A percentile compares a stretch with the other conserved stretches of the same genome.
Conservation (phyloP, 805 yeast genomes). For the Pichia nanzhaoensis region DNA sequence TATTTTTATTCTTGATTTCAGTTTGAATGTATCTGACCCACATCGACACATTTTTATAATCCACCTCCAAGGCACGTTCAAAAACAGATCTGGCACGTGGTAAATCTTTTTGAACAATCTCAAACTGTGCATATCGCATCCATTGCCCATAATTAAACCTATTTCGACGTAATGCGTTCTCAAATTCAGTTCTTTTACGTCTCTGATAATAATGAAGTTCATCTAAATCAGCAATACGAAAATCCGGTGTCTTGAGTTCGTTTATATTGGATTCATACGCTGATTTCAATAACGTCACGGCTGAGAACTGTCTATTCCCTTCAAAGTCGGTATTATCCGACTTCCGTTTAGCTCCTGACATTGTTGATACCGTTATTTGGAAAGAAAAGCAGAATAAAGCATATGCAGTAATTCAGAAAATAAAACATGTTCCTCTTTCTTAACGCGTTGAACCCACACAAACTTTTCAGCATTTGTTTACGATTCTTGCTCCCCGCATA, state of each 20-base stretch:
- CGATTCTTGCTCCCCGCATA: too few relatives aligned
- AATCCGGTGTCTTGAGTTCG: constrained; percentile 35
- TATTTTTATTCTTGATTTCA: constrained; percentile 64
- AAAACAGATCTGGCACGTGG: constrained; percentile 78
- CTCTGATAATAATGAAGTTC: constrained; percentile 73
- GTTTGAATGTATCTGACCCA: constrained; percentile 81
- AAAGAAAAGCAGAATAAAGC: background rate
- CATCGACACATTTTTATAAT: constrained; percentile 61
- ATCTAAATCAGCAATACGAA: constrained; percentile 63
- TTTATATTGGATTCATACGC: constrained; percentile 46
- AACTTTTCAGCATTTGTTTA: too few relatives aligned
- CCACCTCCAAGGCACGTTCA: constrained; percentile 80
- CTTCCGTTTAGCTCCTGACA: constrained; percentile 18
- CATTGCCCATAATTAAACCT: constrained; percentile 79
- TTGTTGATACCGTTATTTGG: background rate
- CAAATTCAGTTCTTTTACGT: constrained; percentile 74
- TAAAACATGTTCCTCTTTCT: too few relatives aligned
- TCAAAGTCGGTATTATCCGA: constrained; percentile 35
- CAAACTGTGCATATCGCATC: constrained; percentile 89
- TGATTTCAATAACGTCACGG: constrained; percentile 56
- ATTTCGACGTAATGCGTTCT: constrained; percentile 80
- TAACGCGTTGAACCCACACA: too few relatives aligned
- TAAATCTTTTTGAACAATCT: constrained; percentile 69
- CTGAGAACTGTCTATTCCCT: constrained; percentile 43
- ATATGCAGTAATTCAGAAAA: background rate